phyloP scores from a whole-genome alignment of 768 basidiomycete species.

The Termitomyces sp. region DNA sequence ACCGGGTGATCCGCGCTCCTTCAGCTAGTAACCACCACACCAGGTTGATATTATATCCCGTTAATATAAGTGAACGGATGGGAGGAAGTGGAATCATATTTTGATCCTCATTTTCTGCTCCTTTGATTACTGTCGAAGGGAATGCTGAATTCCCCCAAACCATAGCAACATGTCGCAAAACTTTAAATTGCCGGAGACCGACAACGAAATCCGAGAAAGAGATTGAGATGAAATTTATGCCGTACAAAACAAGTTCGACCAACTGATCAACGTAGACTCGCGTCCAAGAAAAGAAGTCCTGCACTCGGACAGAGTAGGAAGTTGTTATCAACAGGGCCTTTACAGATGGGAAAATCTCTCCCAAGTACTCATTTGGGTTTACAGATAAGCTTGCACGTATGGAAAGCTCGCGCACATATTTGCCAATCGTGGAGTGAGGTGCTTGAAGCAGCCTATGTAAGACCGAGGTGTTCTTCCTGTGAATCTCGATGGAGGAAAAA shows the following conservation, averaged over 20 bases:
- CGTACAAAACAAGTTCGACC: conserved; percentile 5
- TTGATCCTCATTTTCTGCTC: neutral
- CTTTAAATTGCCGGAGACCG: neutral
- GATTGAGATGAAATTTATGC: neutral
- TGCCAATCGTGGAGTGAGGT: neutral
- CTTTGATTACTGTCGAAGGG: neutral
- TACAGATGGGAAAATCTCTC: neutral
- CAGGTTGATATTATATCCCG: neutral
- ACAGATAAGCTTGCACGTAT: neutral
- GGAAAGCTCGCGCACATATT: neutral
- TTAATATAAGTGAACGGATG: conserved; percentile 5
- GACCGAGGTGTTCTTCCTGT: too few species aligned
- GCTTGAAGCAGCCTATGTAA: neutral
- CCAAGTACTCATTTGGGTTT: neutral
- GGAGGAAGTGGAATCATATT: neutral
- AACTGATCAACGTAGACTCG: conserved; percentile 2
- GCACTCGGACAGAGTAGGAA: neutral
- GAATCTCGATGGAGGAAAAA: conserved; percentile 2
- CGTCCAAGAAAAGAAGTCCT: neutral
- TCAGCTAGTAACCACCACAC: conserved; percentile 4
- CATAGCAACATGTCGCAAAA: conserved; percentile 7
- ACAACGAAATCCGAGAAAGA: neutral
- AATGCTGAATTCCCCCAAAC: neutral
- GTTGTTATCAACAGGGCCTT: conserved; percentile 1
- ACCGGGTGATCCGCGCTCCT: neutral